Evolutionary conservation across 2,329 filamentous ascomycete genomes (phyloP), one percentile per base, ranked within the genome.

Genomic region (Penicillium hesseltinei): DNA sequence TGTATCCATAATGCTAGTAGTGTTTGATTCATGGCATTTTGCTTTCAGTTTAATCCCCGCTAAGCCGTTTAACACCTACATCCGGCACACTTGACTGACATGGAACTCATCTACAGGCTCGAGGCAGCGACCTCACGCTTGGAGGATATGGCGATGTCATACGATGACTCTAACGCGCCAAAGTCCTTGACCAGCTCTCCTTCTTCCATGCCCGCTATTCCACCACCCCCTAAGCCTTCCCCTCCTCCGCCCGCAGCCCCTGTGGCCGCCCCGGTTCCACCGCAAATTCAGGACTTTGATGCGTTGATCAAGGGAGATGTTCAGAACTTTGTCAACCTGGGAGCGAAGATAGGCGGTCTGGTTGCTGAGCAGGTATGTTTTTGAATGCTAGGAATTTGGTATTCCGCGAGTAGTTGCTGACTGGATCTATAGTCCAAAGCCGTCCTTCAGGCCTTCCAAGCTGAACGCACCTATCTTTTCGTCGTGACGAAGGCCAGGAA

Each of bases 61-160:
- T 21, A 51, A 46, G 19, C 38, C 38, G 27, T 59, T n/a, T 43
- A 7, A 47, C 29, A 9, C 44, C 17, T 36, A 5, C 38, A 15
- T 40, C 17, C 39, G 11, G 17, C 31, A 62, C 56, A 63, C 19
- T 35, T 40, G 25, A 48, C 69, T 77, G 69, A 76, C 71, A 60
- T 65, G 74, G 70, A 85, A 74, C 86, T 47, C 77, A 58, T 52
- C 65, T 76, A 71, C 80, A 99, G 94, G 79, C 89, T 99, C 67
- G 94, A 99, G 83, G 94, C 94, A 74, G 94, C 94, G 39, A 99
- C 94, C 51, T 94, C 92, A 63, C 88, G 94, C 58, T 86, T 99
- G 56, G 94, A 99, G 80, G 94, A 99, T 75, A 96, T 99, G 71
- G 93, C 94, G 45, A 87, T 90, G 64, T 88, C 91, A 17, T 85